These are phyloP conservation scores for Metschnikowia shivogae DNA, from an alignment of 805 yeast genomes.

Conservation along the genomic window DNA sequence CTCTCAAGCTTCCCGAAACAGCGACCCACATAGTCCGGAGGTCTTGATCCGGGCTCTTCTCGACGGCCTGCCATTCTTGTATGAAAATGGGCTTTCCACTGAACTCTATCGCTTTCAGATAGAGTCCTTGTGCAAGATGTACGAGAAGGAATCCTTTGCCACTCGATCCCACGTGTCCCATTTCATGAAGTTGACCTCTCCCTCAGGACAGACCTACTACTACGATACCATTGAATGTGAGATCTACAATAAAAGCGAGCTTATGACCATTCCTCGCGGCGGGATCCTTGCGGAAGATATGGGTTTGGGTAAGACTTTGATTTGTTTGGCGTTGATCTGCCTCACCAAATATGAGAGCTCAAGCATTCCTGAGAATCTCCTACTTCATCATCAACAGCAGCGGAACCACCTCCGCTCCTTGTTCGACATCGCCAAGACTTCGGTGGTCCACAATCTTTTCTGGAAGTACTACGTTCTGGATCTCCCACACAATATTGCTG, in stretches of 20 bases:
- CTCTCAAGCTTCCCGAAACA: background rate
- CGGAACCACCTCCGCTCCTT: constrained; percentile 11
- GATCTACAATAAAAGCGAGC: constrained; percentile 36
- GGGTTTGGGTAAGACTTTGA: constrained; percentile 65
- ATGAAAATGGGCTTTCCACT: constrained; percentile 44
- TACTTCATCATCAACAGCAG: constrained; percentile 15
- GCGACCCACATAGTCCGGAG: constrained; percentile 12
- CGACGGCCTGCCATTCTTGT: background rate
- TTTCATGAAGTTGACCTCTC: constrained; percentile 23
- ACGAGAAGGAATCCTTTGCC: constrained; percentile 44
- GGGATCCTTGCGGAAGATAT: constrained; percentile 65
- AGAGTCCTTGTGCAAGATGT: constrained; percentile 59
- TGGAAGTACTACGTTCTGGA: constrained; percentile 49
- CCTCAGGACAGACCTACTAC: constrained; percentile 23
- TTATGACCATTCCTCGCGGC: constrained; percentile 49
- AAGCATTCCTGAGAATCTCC: constrained; percentile 33
- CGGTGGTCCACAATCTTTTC: constrained; percentile 44
- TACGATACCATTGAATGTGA: constrained; percentile 31
- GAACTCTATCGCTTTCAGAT: constrained; percentile 54
- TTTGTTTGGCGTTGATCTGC: constrained; percentile 54
- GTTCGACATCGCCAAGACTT: constrained; percentile 39
- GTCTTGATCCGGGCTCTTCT: constrained; percentile 12
- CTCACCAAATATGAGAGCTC: constrained; percentile 52
- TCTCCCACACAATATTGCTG: constrained; percentile 43
- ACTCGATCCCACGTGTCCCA: constrained; percentile 33